Evolutionary conservation across 345 rosid genomes (phyloP), one percentile per base, ranked within the genome.

Genomic region (Pistacia integerrima): DNA sequence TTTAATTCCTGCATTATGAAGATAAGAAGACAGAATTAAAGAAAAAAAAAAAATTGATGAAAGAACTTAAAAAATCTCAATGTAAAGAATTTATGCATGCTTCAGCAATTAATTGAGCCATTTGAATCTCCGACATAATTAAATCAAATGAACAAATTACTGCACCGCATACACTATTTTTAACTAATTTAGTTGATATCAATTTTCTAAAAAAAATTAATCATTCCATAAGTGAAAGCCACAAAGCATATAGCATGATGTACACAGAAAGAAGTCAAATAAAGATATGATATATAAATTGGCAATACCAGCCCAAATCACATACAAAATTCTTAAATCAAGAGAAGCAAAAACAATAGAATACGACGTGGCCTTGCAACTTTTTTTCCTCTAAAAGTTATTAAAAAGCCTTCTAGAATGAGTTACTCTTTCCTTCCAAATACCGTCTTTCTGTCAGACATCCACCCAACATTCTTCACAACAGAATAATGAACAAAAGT

Each of bases 1-100:
- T 93, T 95, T 79, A 92, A 79, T 72, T 95, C 99, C 98, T 93
- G 85, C 74, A 84, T 69, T 78, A 18, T 36, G 28, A 56, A 13
- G 69, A 76, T 59, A 69, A 30, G 74, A 72, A 67, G 64, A 71
- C 52, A 59, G 17, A 38, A 77, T 68, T 20, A 59, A 74, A 3
- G 55, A 16, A 11, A 28, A 11, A 22, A 22, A 22, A 25, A 22
- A 72, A 69, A 30, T 65, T 46, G 18, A 55, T 64, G 77, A 67
- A 55, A 69, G 70, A 64, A 18, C 28, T 8, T 36, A 13, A 48
- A 46, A 36, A 13, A 68, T 2, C 8, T 41, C 12, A 38, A 14
- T 5, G 22, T 5, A 9, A 44, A 5, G 10, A 1, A 10, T 66
- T 18, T 14, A 20, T 67, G 35, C 7, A n/a, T 8, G 14, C 33